Evolutionary conservation across 306 rosid species (phyloP).

Genomic region (Prunus dulcis): DNA sequence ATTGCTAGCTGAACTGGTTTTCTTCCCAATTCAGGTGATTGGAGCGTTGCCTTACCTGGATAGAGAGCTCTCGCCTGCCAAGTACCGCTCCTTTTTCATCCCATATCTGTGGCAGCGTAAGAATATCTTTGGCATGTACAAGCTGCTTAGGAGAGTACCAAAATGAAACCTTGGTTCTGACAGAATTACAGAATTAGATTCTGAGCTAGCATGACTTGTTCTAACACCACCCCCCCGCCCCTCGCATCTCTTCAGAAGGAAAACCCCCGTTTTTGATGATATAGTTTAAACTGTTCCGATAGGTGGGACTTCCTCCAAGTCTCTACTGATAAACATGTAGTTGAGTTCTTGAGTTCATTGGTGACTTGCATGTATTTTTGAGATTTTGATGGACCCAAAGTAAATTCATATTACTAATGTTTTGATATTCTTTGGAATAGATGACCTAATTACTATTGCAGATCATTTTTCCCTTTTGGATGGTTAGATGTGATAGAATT

Average conservation of each 20-base stretch:
- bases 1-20: slow-evolving; percentile 1
- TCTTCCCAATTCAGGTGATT: slow-evolving; percentile 43
- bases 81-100: slow-evolving; percentile 84
- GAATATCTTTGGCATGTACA: slow-evolving; percentile 92
- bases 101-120: slow-evolving; percentile 84
- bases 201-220: neutral
- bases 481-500: too few relatives aligned
- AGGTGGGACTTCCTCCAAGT: neutral
- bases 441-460: too few relatives aligned
- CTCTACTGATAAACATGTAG: neutral
- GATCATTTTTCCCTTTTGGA: too few relatives aligned
- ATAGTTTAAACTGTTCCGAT: neutral
- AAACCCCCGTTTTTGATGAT: neutral
- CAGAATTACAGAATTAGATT: neutral
- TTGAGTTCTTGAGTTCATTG: neutral
- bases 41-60: slow-evolving; percentile 87
- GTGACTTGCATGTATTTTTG: neutral
- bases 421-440: too few relatives aligned
- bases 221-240: neutral
- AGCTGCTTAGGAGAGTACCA: slow-evolving; percentile 58
- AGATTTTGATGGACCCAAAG: neutral
- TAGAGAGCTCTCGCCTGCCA: slow-evolving; percentile 84
- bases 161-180: slow-evolving; percentile 25
- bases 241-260: neutral
- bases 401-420: too few relatives aligned